Evolutionary conservation across 495 filamentous ascomycete genomes (phyloP).

Genomic region (Trichoderma asperelloides): DNA sequence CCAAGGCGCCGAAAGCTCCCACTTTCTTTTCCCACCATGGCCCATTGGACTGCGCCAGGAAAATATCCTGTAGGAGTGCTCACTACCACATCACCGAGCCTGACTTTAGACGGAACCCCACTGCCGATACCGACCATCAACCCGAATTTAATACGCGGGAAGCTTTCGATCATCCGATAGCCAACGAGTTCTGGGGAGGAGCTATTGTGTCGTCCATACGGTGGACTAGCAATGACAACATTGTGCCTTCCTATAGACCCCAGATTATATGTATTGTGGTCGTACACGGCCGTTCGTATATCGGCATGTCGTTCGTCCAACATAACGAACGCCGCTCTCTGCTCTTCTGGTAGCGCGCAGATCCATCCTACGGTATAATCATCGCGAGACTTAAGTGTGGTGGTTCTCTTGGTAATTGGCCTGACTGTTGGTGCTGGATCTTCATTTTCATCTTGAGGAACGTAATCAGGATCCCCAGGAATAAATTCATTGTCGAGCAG

Average conservation of each 20-base stretch:
- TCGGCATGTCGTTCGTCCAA: neutral
- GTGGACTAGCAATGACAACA: constrained; percentile 36
- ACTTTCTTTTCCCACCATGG: constrained; percentile 31
- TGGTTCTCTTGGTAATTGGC: too few relatives aligned
- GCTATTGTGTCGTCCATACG: too few relatives aligned
- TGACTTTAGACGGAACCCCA: constrained; percentile 26
- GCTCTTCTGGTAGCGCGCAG: neutral
- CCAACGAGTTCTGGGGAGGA: too few relatives aligned
- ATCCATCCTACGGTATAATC: constrained; percentile 5
- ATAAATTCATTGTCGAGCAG: too few relatives aligned
- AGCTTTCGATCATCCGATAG: constrained; percentile 26
- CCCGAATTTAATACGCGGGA: constrained; percentile 26
- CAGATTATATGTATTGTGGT: constrained; percentile 20
- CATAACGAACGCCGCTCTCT: neutral
- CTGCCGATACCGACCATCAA: constrained; percentile 38
- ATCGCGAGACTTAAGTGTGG: neutral
- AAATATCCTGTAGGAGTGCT: constrained; percentile 12
- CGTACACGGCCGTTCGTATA: neutral
- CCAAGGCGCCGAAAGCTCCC: neutral
- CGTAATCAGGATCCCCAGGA: too few relatives aligned
- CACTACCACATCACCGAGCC: constrained; percentile 37
- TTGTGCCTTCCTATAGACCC: constrained; percentile 28
- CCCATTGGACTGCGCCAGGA: constrained; percentile 32
- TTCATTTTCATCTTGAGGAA: too few relatives aligned
- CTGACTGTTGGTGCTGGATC: too few relatives aligned